phyloP scores from a whole-genome alignment of 2,329 filamentous ascomycete genomes.

The Colletotrichum gloeosporioides region DNA sequence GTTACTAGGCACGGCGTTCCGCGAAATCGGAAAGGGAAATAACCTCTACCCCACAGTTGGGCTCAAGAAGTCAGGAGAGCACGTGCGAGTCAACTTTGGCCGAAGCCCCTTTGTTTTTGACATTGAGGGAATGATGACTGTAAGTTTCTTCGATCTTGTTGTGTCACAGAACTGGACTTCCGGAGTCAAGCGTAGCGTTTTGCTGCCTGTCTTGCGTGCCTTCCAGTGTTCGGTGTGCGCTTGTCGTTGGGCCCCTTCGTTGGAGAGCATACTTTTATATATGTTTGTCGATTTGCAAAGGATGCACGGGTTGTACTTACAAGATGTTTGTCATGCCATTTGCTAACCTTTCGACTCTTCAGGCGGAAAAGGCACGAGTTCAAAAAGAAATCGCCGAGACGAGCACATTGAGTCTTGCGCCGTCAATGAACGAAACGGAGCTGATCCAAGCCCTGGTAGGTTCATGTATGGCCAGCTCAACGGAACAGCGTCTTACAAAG shows the following conservation, averaged over 20 bases:
- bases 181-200: neutral
- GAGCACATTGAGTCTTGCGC: conserved; percentile 65
- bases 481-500: neutral
- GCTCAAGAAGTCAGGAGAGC: conserved; percentile 69
- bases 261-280: neutral
- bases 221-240: neutral
- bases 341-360: conserved; percentile 8
- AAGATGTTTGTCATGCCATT: neutral
- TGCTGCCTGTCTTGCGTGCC: neutral
- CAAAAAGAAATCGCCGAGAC: conserved; percentile 63
- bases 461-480: neutral
- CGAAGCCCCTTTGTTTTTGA: conserved; percentile 85
- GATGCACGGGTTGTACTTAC: neutral
- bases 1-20: conserved; percentile 69
- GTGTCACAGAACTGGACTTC: neutral
- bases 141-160: conserved; percentile 43
- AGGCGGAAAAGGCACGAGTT: conserved; percentile 48
- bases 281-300: neutral
- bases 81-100: conserved; percentile 69
- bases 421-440: conserved; percentile 72
- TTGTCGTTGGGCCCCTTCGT: neutral
- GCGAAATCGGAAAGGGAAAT: conserved; percentile 60
- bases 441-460: conserved; percentile 81
- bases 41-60: conserved; percentile 69
- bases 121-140: conserved; percentile 85